Percentiles rank a stretch among this genome's conserved stretches.
phyloP scores from a whole-genome alignment of 306 rosid genomes.

The Macrotyloma uniflorum region DNA sequence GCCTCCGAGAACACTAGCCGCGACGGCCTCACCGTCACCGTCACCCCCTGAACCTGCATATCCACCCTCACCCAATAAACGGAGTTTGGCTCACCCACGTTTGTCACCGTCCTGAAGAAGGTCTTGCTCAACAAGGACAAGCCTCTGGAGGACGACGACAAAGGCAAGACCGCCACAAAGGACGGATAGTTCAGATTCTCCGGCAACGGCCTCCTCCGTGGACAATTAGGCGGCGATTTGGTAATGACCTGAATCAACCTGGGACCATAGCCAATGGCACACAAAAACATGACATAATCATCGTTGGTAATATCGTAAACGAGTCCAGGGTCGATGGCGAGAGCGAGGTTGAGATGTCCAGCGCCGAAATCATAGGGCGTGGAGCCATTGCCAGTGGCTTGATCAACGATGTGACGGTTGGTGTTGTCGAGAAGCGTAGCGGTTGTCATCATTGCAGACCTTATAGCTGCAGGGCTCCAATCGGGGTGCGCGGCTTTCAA shows the following conservation, averaged over 20 bases:
- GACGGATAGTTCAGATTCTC: background rate
- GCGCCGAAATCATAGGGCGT: slow-evolving; percentile 1
- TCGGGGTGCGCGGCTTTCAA: background rate
- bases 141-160: background rate
- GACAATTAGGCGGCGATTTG: background rate
- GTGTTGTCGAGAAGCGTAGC: background rate
- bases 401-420: background rate
- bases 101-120: slow-evolving; percentile 5
- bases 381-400: background rate
- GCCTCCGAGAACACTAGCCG: background rate
- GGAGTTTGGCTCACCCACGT: background rate
- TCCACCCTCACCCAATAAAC: background rate
- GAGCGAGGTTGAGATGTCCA: slow-evolving; percentile 11
- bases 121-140: background rate
- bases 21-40: background rate
- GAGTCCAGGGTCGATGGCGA: background rate
- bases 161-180: background rate
- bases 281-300: background rate
- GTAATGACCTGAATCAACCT: background rate
- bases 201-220: background rate
- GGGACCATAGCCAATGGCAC: background rate
- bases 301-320: background rate
- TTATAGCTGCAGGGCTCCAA: background rate
- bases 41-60: background rate
- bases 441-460: slow-evolving; percentile 13